Percentiles rank a stretch among this genome's conserved stretches.
Conservation (phyloP, 768 basidiomycete species). For the Serpula lacrymans region DNA sequence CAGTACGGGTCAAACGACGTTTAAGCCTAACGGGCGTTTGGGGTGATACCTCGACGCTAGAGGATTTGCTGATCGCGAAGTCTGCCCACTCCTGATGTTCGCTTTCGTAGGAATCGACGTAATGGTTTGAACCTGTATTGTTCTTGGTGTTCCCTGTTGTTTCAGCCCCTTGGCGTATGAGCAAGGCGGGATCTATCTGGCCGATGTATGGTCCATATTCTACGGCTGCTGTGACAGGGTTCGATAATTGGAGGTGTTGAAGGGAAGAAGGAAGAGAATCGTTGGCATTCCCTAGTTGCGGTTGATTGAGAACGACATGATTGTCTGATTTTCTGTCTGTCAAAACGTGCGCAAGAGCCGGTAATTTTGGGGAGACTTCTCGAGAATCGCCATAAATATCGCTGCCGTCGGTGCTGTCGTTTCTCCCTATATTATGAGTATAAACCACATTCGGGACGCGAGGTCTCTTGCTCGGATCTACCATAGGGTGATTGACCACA, state of each 20-base stretch:
- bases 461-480: background rate
- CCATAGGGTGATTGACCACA: too few species aligned
- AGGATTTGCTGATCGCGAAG: background rate
- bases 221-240: constrained; percentile 1
- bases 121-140: background rate
- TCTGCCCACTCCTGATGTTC: background rate
- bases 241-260: constrained; percentile 16
- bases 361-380: too few species aligned
- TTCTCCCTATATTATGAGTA: too few species aligned
- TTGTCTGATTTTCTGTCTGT: constrained; percentile 15
- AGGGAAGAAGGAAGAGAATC: constrained; percentile 19
- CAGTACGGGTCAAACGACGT: background rate
- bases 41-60: background rate
- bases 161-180: constrained; percentile 6
- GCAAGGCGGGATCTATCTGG: constrained; percentile 25
- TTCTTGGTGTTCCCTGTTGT: background rate
- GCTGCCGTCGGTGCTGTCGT: too few species aligned
- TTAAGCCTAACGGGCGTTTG: background rate
- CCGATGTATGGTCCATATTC: constrained; percentile 4
- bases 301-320: constrained; percentile 8
- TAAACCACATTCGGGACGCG: background rate
- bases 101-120: background rate
- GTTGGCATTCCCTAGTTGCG: background rate
- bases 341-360: constrained; percentile 16
- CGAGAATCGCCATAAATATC: too few species aligned